phyloP scores from a whole-genome alignment of 2,329 filamentous ascomycete genomes.

The Hypoxylon rubiginosum region DNA sequence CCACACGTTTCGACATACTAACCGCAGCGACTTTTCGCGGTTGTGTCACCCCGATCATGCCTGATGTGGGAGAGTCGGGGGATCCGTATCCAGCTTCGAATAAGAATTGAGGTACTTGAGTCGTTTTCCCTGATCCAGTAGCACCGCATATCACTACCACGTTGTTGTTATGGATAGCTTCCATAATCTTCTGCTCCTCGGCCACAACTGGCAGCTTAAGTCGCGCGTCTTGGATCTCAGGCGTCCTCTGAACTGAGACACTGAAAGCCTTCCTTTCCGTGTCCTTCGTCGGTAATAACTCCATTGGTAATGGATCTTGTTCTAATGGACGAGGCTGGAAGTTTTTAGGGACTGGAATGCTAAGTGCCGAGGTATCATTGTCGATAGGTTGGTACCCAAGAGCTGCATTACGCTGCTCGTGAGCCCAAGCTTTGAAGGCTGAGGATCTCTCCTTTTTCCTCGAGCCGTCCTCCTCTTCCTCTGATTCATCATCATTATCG shows the following conservation, averaged over 20 bases:
- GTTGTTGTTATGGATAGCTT: constrained; percentile 92
- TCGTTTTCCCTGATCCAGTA: constrained; percentile 97
- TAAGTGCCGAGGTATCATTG: constrained; percentile 57
- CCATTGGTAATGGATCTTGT: constrained; percentile 76
- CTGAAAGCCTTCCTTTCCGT: constrained; percentile 79
- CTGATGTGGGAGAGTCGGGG: constrained; percentile 81
- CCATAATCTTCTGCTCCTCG: constrained; percentile 98
- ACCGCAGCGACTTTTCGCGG: constrained; percentile 94
- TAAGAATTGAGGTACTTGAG: constrained; percentile 95
- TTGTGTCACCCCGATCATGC: constrained; percentile 95
- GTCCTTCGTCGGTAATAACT: constrained; percentile 72
- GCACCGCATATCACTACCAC: constrained; percentile 93
- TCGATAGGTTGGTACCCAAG: constrained; percentile 73
- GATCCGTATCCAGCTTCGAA: constrained; percentile 94
- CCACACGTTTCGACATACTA: constrained; percentile 95
- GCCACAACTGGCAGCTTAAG: constrained; percentile 89
- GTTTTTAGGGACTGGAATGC: constrained; percentile 69
- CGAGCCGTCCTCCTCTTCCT: constrained; percentile 48
- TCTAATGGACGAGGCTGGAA: constrained; percentile 78
- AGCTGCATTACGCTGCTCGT: constrained; percentile 85
- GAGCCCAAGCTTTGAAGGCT: constrained; percentile 95
- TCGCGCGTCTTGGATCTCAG: constrained; percentile 82
- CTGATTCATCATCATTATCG: constrained; percentile 52
- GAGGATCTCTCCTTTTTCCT: constrained; percentile 61
- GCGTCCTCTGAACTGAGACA: constrained; percentile 76